Evolutionary conservation across 2,329 filamentous ascomycete genomes (phyloP), one percentile per base, ranked within the genome.

Genomic region (Penicillium sp.): DNA sequence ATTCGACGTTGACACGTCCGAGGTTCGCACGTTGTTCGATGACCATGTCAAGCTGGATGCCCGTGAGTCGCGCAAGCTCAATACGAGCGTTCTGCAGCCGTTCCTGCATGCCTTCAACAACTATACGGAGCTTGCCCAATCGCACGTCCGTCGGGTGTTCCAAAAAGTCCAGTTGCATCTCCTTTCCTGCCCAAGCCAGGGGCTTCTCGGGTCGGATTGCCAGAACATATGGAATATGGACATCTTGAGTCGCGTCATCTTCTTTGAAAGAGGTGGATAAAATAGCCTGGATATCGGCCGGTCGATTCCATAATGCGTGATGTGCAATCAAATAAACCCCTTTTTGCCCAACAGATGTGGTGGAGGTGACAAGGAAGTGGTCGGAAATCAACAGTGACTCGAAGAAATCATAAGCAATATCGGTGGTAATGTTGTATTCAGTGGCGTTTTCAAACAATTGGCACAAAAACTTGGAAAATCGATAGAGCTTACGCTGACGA

Each of bases 381-480:
- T 90, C 90, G 0, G 90, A 88, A 39, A 88, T 80, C 11, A 90
- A 84, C 8, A 99, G 81, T 23, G 90, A 84, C 62, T 95, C 89
- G 60, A 92, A 89, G 27, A 99, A 82, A 35, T 89, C 85, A 55
- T 87, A 85, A 57, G 95, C 79, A 57, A 84, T 82, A 30, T 89
- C 85, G 8, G 83, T 80, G 4, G 83, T 78, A 67, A 97, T 88
- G 71, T 90, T 96, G 73, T 94, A 96, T 72, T 99, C 94, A 9
- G 91, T 96, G 5, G 90, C 90, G 68, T 99, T 97, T 72, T 99
- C 94, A 67, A 99, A 99, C 55, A 93, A 86, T 68, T 96, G 90
- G 64, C 89, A 92, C 51, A 99, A 75, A 70, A 96, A 90, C 61
- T 91, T 85, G 16, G 90, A 94, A 74, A 97, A 97, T 56, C 94